Conservation (phyloP, 1,284 basidiomycete species). For the Ganoderma lucidum region DNA sequence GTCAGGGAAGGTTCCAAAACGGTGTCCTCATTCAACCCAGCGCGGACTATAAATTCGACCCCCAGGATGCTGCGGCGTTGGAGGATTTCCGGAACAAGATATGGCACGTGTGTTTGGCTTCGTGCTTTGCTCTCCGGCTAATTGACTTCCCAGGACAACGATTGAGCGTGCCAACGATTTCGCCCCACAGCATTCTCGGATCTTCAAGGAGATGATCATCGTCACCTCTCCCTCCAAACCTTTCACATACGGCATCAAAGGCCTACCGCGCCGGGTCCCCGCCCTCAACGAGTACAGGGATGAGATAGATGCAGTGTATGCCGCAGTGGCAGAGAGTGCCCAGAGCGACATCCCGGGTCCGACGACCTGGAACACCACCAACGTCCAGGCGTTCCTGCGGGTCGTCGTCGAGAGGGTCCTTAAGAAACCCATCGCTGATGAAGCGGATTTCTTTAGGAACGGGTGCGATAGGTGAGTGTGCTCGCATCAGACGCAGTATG, state of each 20-base stretch:
- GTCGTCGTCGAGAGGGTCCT: conserved; percentile 38
- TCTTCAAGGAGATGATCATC: conserved; percentile 50
- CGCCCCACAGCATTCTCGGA: conserved; percentile 46
- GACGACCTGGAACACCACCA: conserved; percentile 35
- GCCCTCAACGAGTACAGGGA: conserved; percentile 39
- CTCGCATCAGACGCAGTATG: conserved; percentile 18
- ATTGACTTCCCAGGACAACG: conserved; percentile 39
- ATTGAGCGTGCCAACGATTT: conserved; percentile 47
- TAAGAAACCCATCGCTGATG: conserved; percentile 30
- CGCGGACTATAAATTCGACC: conserved; percentile 35
- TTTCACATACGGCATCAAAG: conserved; percentile 46
- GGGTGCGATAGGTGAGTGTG: conserved; percentile 49
- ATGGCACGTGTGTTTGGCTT: conserved; percentile 35
- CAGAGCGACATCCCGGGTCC: conserved; percentile 37
- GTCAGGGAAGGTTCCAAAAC: conserved; percentile 47
- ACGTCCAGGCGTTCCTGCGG: conserved; percentile 37
- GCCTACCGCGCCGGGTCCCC: conserved; percentile 38
- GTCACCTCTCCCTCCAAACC: conserved; percentile 41
- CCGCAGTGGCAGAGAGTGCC: conserved; percentile 38
- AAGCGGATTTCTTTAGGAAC: conserved; percentile 48
- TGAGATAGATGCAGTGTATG: conserved; percentile 44
- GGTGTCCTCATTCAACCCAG: conserved; percentile 42
- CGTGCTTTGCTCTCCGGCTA: no score
- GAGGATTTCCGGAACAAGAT: conserved; percentile 40
- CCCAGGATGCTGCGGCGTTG: conserved; percentile 28